Evolutionary conservation across 441 rosid species (phyloP).

Genomic region (Eugenia klotzschiana): DNA sequence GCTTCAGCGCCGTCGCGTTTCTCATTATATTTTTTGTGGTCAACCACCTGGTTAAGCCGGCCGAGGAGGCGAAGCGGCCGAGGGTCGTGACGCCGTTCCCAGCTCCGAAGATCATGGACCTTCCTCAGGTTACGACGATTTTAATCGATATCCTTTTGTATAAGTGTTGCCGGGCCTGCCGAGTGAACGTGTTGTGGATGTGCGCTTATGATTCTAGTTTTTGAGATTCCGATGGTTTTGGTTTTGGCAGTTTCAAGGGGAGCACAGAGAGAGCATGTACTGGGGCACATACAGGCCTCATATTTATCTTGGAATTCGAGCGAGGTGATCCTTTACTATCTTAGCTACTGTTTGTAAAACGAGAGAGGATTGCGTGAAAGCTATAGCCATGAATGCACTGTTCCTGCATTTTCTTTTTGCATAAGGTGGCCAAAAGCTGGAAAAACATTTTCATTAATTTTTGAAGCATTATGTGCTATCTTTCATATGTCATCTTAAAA

Average conservation of each 20-base stretch:
- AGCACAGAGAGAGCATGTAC: constrained; percentile 79
- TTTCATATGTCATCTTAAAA: neutral
- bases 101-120: constrained; percentile 65
- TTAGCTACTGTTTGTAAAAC: neutral
- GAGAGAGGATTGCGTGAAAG: neutral
- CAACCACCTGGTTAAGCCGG: constrained; percentile 21
- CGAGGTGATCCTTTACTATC: constrained; percentile 32
- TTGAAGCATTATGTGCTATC: neutral
- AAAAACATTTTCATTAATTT: neutral
- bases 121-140: constrained; percentile 40
- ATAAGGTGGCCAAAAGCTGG: neutral
- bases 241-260: constrained; percentile 66
- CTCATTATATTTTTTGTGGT: constrained; percentile 28
- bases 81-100: constrained; percentile 87
- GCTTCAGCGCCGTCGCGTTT: constrained; percentile 22
- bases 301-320: constrained; percentile 82
- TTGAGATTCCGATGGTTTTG: neutral
- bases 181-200: neutral
- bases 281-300: constrained; percentile 99
- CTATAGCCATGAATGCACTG: neutral
- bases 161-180: neutral
- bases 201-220: neutral
- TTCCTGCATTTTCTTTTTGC: neutral
- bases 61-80: constrained; percentile 26
- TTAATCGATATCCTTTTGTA: neutral